These are phyloP conservation scores for Parathielavia appendiculata DNA, from an alignment of 495 filamentous ascomycete species.

Conservation along the genomic window DNA sequence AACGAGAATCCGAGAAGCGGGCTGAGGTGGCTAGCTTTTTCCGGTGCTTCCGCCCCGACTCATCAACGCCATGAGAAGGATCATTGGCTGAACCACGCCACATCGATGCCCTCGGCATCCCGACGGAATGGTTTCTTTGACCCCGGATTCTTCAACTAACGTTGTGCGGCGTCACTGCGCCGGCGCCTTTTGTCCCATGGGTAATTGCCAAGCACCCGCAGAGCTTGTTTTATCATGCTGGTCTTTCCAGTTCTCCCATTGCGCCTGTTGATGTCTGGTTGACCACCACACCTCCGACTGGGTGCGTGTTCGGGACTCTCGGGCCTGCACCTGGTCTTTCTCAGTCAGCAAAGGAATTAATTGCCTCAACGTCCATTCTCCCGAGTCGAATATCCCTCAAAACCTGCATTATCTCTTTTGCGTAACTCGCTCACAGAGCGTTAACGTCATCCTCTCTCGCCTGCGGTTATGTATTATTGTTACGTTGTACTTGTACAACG, in stretches of 20 bases:
- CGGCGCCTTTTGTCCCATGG: neutral
- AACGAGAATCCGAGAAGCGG: neutral
- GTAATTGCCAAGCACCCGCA: too few relatives aligned
- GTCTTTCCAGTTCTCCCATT: too few relatives aligned
- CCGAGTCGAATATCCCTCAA: neutral
- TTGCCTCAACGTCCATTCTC: neutral
- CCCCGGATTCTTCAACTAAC: neutral
- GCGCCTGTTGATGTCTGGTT: too few relatives aligned
- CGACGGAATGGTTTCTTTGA: conserved; percentile 7
- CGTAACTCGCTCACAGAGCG: neutral
- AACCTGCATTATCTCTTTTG: conserved; percentile 1
- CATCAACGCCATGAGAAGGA: neutral
- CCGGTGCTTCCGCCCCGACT: neutral
- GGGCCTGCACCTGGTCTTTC: too few relatives aligned
- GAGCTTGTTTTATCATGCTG: too few relatives aligned
- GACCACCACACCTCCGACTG: too few relatives aligned
- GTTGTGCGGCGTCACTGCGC: neutral
- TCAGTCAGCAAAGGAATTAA: neutral
- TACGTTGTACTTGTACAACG: neutral
- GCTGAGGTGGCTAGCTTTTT: neutral
- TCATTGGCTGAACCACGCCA: conserved; percentile 3
- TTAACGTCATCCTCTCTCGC: neutral
- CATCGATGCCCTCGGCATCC: neutral
- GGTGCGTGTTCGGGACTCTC: too few relatives aligned
- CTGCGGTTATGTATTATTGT: neutral